Base-by-base conservation (phyloP, 176 grass and related monocot species). In the Lolium rigidum region DNA sequence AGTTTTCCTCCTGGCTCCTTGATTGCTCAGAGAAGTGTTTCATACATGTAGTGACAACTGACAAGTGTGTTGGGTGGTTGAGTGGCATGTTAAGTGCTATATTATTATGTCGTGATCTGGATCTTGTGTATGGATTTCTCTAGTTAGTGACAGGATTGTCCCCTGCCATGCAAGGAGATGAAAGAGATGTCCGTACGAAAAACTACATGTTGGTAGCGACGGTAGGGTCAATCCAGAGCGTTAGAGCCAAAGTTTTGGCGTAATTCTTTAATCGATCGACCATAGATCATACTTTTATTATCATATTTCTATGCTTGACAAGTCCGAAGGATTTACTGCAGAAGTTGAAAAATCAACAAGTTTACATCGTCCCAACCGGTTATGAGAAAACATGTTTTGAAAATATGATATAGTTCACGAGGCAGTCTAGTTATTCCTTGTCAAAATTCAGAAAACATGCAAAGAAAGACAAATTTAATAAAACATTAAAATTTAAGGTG, bases 1-100 rank as follows among this genome's bases (percentile, higher is more conserved):
- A 50, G 3, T 50, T 74, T 49, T 74, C 11, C 3, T 9, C n/a
- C 70, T 25, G 50, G 70, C 3, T 9, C n/a, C 70, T 25, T 74
- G 70, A 74, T 74, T 50, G 70, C 44, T 26, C 21, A 50, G 1
- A 14, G 46, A 74, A 74, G 70, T 15, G 44, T 50, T 72, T 74
- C 44, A 50, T 50, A 74, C 50, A 25, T 26, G 70, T 16, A 73
- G 70, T 48, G 70, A 74, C 70, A 50, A 73, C 43, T 48, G 70
- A 74, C 70, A 50, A 74, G 2, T 15, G 70, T 74, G 70, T 4
- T 25, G 44, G 70, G 21, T 24, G 44, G n/a, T 15, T 24, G 70
- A 74, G 12, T 74, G 70, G 44, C 44, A 74, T 50, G 70, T 50
- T 49, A 24, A 74, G n/a, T 24, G 46, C 13, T 74, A 50, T 48